Base-by-base conservation (phyloP, 1,284 basidiomycete genomes). In the Limonomyces culmigenus region DNA sequence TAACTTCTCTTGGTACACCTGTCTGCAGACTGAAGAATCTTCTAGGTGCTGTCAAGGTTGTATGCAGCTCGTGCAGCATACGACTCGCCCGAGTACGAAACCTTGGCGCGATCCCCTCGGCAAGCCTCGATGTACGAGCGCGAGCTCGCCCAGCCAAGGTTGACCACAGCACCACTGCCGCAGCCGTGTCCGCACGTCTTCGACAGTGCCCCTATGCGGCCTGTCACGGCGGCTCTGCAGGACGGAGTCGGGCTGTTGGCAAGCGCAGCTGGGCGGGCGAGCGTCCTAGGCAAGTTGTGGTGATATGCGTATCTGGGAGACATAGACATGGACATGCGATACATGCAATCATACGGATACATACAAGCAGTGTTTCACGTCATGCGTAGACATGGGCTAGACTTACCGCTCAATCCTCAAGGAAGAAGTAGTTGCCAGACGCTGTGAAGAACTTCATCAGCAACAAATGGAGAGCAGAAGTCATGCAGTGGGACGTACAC, bases 401-500 rank as follows among this genome's bases (percentile, higher is more conserved):
- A n/a, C n/a, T n/a, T n/a, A n/a, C 23, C 23, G 8, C 8, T 55
- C 62, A 81, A 49, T 85, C 81, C 52, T 86, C 83, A n/a, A 86
- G 69, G 78, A 86, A 87, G 70, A 87, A 87, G 59, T 86, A 87
- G 54, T 83, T 85, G 23, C 83, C 83, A 38, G 76, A 59, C 38
- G 60, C 83, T 86, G 47, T 6, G 43, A 42, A 41, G 20, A 37
- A 27, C 23, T 27, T 27, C n/a, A n/a, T n/a, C 23, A 8, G 8
- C 23, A 27, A 27, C 8, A 27, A 18, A 35, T 17, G 13, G 38
- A 25, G 31, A n/a, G 25, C 41, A n/a, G n/a, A 17, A 33, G 13
- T 34, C 30, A 32, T 35, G 30, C 12, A 31, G 13, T 29, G 36
- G 21, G 33, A 57, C 70, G 30, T 49, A 85, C 85, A 49, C 63